A percentile compares a stretch with the other conserved stretches of the same genome.
These are phyloP conservation scores for Fusarium praegraminearum DNA, from an alignment of 2,329 filamentous ascomycete species.

Conservation along the genomic window DNA sequence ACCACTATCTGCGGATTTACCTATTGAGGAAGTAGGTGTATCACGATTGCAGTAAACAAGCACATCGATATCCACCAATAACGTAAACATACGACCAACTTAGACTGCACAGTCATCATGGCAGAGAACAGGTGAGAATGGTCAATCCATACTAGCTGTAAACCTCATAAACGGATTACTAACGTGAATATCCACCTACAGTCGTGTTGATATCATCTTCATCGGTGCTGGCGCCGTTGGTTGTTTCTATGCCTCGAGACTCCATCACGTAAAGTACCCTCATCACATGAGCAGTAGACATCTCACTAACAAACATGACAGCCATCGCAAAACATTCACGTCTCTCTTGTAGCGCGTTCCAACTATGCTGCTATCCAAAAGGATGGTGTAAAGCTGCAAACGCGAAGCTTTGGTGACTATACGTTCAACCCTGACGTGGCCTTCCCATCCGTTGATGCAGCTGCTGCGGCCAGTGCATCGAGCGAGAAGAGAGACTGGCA, in stretches of 20 bases:
- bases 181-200: slow-evolving; percentile 15
- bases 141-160: not conserved
- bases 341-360: slow-evolving; percentile 79
- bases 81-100: not conserved
- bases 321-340: slow-evolving; percentile 65
- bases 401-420: slow-evolving; percentile 75
- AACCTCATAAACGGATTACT: slow-evolving; percentile 6
- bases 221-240: slow-evolving; percentile 79
- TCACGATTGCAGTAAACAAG: not conserved
- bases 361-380: slow-evolving; percentile 74
- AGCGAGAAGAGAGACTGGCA: slow-evolving; percentile 57
- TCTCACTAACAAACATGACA: slow-evolving; percentile 42
- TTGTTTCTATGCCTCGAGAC: slow-evolving; percentile 77
- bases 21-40: not conserved
- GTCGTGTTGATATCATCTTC: slow-evolving; percentile 68
- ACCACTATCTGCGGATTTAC: not conserved
- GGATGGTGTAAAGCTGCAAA: slow-evolving; percentile 73
- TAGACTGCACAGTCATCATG: slow-evolving; percentile 23
- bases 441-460: slow-evolving; percentile 72
- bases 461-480: slow-evolving; percentile 49
- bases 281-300: slow-evolving; percentile 5
- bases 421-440: slow-evolving; percentile 70
- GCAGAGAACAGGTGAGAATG: slow-evolving; percentile 33
- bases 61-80: not conserved
- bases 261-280: slow-evolving; percentile 65